phyloP scores from a whole-genome alignment of 164 flowering plant species.

The Tinospora cordifolia region DNA sequence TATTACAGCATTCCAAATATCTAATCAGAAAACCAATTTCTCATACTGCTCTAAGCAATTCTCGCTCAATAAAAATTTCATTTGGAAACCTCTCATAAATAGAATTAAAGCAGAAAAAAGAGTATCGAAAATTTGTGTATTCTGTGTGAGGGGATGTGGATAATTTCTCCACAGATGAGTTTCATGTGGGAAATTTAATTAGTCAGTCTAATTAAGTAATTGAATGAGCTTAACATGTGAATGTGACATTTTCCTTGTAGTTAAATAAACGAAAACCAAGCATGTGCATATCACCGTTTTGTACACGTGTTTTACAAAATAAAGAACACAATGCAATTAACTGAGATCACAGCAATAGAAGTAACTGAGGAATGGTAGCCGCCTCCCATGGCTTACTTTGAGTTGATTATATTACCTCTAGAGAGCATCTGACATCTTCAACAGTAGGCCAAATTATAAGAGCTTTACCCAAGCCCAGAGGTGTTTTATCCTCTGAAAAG shows the following conservation, averaged over 20 bases:
- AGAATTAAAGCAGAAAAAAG: background rate
- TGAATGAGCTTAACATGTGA: too few species aligned
- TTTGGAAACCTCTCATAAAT: background rate
- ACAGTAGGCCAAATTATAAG: conserved; percentile 90
- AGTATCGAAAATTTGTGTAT: too few species aligned
- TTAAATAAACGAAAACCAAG: too few species aligned
- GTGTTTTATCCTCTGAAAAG: conserved; percentile 51
- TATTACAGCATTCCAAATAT: background rate
- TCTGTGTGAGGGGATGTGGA: too few species aligned
- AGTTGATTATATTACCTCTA: conserved; percentile 62
- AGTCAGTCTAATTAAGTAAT: too few species aligned
- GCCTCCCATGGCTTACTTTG: background rate
- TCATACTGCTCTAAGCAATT: background rate
- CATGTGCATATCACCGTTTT: too few species aligned
- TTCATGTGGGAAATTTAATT: too few species aligned
- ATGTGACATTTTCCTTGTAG: too few species aligned
- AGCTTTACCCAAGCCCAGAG: conserved; percentile 79
- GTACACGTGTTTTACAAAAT: too few species aligned
- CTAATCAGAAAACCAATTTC: background rate
- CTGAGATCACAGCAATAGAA: background rate
- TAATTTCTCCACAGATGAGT: too few species aligned
- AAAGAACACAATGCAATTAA: background rate
- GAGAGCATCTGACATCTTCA: conserved; percentile 93
- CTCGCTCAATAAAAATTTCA: background rate
- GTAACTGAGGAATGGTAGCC: background rate